Base-by-base conservation (phyloP, 495 filamentous ascomycete genomes). In the Annulohypoxylon moriforme region DNA sequence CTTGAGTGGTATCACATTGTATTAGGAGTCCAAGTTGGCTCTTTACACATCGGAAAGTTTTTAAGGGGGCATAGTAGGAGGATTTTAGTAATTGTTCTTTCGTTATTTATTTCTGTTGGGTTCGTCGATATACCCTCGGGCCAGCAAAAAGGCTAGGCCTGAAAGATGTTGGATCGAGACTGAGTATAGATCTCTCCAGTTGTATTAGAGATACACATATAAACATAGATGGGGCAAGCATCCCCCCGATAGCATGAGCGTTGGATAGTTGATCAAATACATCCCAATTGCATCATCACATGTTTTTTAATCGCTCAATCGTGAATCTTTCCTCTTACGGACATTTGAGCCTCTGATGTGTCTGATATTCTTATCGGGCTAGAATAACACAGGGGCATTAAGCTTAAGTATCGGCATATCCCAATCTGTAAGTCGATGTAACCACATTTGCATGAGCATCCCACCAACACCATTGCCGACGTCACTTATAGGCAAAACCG, bases 111-210 rank as follows among this genome's bases (percentile, higher is more conserved):
- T 59, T 55, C 42, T 60, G 60, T 25, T 25, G 44, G 60, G 67
- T 49, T 60, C 40, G 27, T 64, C 44, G 52, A 69, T 69, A 69
- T 69, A 69, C 67, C 67, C 67, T 52, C 50, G 40, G 53, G 60
- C 42, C 20, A 38, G 29, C n/a, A 31, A 40, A 31, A 40, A n/a
- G 24, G 56, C 14, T 24, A 20, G 50, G 29, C 53, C 60, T 34
- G 53, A 69, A 60, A 33, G 5, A 33, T 6, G 60, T 40, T 69
- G 59, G 49, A 58, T 69, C n/a, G 40, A 60, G 67, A 69, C 33
- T 42, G 60, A 44, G 56, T 42, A 58, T 40, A 65, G 65, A 63
- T 64, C 60, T 68, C 34, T 38, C 40, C 42, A 38, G 46, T 46
- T 34, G 4, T 40, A 55, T 40, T 60, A 67, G 42, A 53, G 36